Evolutionary conservation across 2,329 filamentous ascomycete species (phyloP).

Genomic region (Cyclaneusma minus): DNA sequence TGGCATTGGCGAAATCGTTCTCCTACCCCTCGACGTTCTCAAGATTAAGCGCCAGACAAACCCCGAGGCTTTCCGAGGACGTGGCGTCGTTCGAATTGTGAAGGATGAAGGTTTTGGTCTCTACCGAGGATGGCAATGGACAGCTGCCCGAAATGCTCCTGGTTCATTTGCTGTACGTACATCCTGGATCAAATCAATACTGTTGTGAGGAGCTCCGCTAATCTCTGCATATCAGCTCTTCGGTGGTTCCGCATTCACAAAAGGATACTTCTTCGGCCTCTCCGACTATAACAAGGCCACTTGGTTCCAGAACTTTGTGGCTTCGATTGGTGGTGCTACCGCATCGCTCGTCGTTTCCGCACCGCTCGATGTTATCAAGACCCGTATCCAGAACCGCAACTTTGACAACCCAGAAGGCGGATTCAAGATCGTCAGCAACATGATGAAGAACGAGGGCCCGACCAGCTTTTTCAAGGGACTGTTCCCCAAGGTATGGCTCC

Average conservation of each 20-base stretch:
- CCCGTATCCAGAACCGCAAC: conserved; percentile 94
- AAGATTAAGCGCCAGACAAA: conserved; percentile 99
- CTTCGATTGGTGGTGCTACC: conserved; percentile 86
- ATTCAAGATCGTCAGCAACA: conserved; percentile 80
- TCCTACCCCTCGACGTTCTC: conserved; percentile 87
- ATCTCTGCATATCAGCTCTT: conserved; percentile 51
- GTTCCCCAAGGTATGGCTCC: conserved; percentile 57
- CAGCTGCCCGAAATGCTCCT: conserved; percentile 88
- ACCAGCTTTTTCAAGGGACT: conserved; percentile 94
- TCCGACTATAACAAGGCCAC: conserved; percentile 88
- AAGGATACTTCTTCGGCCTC: conserved; percentile 86
- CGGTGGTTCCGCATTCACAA: conserved; percentile 91
- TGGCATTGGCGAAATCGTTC: conserved; percentile 91
- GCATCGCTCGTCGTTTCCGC: conserved; percentile 95
- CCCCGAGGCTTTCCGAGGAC: conserved; percentile 90
- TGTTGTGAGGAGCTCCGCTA: too few relatives aligned
- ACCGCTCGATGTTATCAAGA: conserved; percentile 95
- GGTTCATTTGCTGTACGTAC: conserved; percentile 81
- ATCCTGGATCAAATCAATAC: conserved; percentile 10
- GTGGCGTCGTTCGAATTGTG: conserved; percentile 79
- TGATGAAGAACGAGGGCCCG: conserved; percentile 80
- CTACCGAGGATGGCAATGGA: conserved; percentile 96
- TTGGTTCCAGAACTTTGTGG: conserved; percentile 95
- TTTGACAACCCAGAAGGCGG: conserved; percentile 96
- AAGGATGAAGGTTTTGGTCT: conserved; percentile 88